phyloP scores from a whole-genome alignment of 2,329 filamentous ascomycete species.

The Xylaria sp. region DNA sequence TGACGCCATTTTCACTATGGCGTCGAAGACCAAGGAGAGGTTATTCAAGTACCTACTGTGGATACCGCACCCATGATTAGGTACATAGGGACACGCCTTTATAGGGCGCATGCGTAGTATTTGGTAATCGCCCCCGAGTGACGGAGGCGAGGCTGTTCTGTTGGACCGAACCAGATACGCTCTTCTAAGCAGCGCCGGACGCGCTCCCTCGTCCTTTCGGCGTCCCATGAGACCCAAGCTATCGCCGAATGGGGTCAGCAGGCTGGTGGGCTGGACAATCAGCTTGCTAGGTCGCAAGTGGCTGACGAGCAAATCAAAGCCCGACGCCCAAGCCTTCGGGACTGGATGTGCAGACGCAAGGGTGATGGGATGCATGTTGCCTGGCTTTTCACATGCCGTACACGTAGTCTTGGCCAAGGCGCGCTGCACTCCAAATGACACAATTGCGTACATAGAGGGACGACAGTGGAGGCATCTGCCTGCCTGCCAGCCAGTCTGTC shows the following conservation, averaged over 20 bases:
- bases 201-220: slow-evolving; percentile 17
- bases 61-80: not conserved
- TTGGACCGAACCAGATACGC: slow-evolving; percentile 1
- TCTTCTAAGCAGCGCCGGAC: slow-evolving; percentile 20
- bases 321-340: slow-evolving; percentile 38
- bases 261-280: slow-evolving; percentile 23
- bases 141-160: slow-evolving; percentile 16
- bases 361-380: slow-evolving; percentile 28
- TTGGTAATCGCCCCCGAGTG: not conserved
- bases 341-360: slow-evolving; percentile 37
- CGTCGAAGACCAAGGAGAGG: not conserved
- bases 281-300: slow-evolving; percentile 30
- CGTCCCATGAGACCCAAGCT: slow-evolving; percentile 14
- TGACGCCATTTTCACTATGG: not conserved
- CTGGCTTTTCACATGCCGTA: slow-evolving; percentile 20
- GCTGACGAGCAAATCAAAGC: slow-evolving; percentile 34
- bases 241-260: slow-evolving; percentile 28
- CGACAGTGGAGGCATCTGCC: not conserved
- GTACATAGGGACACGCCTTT: too few relatives aligned
- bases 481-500: not conserved
- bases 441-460: slow-evolving; percentile 10
- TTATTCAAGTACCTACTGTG: not conserved
- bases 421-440: slow-evolving; percentile 27
- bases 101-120: not conserved
- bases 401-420: slow-evolving; percentile 18